phyloP scores from a whole-genome alignment of 2,329 filamentous ascomycete genomes.

The Aspergillus pseudoglaucus region DNA sequence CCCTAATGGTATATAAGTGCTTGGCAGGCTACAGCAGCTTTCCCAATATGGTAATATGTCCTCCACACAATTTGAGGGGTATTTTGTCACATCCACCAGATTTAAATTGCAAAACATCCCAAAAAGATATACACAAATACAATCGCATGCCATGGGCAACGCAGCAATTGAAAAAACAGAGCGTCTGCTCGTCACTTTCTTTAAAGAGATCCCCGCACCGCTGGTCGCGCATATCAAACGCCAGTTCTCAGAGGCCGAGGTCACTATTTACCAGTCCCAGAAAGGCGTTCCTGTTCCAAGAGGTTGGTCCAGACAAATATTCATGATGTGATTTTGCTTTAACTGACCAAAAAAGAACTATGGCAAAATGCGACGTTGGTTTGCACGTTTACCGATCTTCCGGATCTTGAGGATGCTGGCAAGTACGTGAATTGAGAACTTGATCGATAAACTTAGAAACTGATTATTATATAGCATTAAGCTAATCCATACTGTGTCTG shows the following conservation, averaged over 20 bases:
- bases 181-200: slow-evolving; percentile 19
- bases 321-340: no score
- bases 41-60: no score
- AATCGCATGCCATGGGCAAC: slow-evolving; percentile 17
- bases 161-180: slow-evolving; percentile 9
- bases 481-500: slow-evolving; percentile 52
- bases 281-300: slow-evolving; percentile 12
- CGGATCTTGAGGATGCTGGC: slow-evolving; percentile 19
- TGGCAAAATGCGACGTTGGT: slow-evolving; percentile 19
- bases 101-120: neutral
- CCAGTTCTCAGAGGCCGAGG: slow-evolving; percentile 19
- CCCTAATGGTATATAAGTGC: neutral
- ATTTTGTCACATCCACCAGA: no score
- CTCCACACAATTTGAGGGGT: no score
- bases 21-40: no score
- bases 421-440: slow-evolving; percentile 13
- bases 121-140: neutral
- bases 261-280: slow-evolving; percentile 10
- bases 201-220: slow-evolving; percentile 8
- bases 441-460: neutral
- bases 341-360: slow-evolving; percentile 13
- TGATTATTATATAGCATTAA: slow-evolving; percentile 26
- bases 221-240: slow-evolving; percentile 11
- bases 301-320: no score
- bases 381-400: slow-evolving; percentile 20